phyloP scores from a whole-genome alignment of 495 filamentous ascomycete genomes.

The Clavariopsis aquatica region DNA sequence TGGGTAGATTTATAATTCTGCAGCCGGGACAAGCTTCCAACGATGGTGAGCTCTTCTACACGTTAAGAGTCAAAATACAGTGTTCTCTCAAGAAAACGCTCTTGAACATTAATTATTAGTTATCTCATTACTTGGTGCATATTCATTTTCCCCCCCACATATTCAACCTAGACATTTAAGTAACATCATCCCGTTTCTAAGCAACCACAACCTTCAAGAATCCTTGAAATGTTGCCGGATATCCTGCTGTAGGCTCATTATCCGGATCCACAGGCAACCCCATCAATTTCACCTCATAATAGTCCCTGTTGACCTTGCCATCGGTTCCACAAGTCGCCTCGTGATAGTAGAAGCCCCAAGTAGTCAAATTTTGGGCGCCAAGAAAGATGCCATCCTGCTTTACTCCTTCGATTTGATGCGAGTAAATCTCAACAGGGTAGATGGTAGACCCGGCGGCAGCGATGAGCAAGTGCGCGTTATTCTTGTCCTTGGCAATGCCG shows the following conservation, averaged over 20 bases:
- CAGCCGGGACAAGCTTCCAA: too few species aligned
- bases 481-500: neutral
- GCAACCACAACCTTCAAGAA: slow-evolving; percentile 4
- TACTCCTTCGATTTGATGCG: neutral
- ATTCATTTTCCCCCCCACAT: too few species aligned
- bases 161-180: too few species aligned
- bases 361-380: neutral
- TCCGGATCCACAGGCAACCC: neutral
- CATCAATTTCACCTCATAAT: neutral
- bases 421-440: neutral
- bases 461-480: neutral
- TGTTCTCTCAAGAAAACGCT: too few species aligned
- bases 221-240: neutral
- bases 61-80: too few species aligned
- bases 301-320: neutral
- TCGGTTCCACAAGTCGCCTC: neutral
- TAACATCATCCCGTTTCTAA: too few species aligned
- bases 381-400: neutral
- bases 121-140: too few species aligned
- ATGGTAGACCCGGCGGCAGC: neutral
- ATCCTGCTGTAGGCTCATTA: neutral
- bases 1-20: too few species aligned
- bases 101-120: too few species aligned
- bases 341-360: slow-evolving; percentile 1
- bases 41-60: too few species aligned